Conservation (phyloP, 345 rosid genomes). For the Moringa oleifera region DNA sequence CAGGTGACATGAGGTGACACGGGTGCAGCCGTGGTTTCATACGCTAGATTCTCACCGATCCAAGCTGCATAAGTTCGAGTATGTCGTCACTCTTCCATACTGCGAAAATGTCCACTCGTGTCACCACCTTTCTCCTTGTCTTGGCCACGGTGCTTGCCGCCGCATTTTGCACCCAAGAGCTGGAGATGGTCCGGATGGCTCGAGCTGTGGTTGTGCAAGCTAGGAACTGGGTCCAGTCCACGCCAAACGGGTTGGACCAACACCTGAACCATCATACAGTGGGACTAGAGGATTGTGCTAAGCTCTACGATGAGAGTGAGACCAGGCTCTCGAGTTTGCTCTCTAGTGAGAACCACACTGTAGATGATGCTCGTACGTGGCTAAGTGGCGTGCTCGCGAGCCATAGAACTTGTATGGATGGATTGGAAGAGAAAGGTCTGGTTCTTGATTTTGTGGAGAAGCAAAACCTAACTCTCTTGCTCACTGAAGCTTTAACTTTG, state of each 20-base stretch:
- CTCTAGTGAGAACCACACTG: constrained; percentile 20
- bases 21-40: constrained; percentile 1
- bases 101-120: constrained; percentile 24
- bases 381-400: constrained; percentile 47
- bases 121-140: constrained; percentile 21
- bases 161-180: constrained; percentile 20
- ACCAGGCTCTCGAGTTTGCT: constrained; percentile 35
- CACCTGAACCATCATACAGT: constrained; percentile 6
- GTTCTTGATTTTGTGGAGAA: constrained; percentile 15
- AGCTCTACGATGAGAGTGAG: constrained; percentile 50
- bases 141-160: constrained; percentile 20
- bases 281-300: constrained; percentile 43
- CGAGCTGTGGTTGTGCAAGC: constrained; percentile 29
- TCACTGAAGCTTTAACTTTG: constrained; percentile 41
- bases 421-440: constrained; percentile 31
- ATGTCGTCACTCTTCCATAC: not conserved
- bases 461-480: constrained; percentile 32
- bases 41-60: constrained; percentile 13
- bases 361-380: constrained; percentile 54
- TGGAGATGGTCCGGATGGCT: constrained; percentile 28
- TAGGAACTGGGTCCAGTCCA: constrained; percentile 23
- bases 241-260: constrained; percentile 7
- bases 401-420: constrained; percentile 60
- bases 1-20: constrained; percentile 3
- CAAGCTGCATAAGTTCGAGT: not conserved